Percentiles rank a stretch among this genome's conserved stretches.
phyloP scores from a whole-genome alignment of 805 yeast genomes.

The Hanseniaspora occidentalis region DNA sequence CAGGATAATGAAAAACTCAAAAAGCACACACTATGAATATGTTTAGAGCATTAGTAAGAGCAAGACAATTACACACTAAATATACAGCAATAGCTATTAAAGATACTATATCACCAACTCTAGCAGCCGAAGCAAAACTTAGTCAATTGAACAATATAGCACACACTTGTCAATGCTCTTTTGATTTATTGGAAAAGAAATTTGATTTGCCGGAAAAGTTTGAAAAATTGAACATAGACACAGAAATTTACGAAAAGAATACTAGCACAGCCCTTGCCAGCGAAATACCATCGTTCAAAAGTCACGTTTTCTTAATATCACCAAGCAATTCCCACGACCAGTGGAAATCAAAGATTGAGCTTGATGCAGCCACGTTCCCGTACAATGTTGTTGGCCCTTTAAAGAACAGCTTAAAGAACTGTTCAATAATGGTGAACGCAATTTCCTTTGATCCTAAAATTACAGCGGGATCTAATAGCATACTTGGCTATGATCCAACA shows the following conservation, averaged over 20 bases:
- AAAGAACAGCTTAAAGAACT: constrained; percentile 9
- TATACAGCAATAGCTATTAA: not conserved
- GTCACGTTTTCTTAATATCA: constrained; percentile 16
- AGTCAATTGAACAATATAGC: not conserved
- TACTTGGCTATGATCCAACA: not conserved
- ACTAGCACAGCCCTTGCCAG: not conserved
- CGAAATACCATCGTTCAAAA: constrained; percentile 13
- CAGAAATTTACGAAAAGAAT: not conserved
- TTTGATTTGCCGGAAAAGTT: not conserved
- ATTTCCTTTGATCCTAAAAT: constrained; percentile 9
- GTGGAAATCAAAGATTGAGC: constrained; percentile 18
- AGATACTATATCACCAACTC: not conserved
- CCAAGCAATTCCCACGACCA: constrained; percentile 8
- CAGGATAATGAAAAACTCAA: too few species aligned
- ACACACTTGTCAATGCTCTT: not conserved
- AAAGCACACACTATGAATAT: not conserved
- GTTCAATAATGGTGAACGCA: constrained; percentile 11
- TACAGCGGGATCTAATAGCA: too few species aligned
- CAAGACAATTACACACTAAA: not conserved
- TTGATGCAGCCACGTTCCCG: constrained; percentile 13
- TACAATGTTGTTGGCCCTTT: constrained; percentile 11
- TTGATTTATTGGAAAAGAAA: not conserved
- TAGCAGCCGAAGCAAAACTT: not conserved
- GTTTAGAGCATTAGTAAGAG: not conserved
- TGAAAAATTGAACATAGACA: not conserved